Base-by-base conservation (phyloP, 306 rosid genomes). In the Dryas drummondii region DNA sequence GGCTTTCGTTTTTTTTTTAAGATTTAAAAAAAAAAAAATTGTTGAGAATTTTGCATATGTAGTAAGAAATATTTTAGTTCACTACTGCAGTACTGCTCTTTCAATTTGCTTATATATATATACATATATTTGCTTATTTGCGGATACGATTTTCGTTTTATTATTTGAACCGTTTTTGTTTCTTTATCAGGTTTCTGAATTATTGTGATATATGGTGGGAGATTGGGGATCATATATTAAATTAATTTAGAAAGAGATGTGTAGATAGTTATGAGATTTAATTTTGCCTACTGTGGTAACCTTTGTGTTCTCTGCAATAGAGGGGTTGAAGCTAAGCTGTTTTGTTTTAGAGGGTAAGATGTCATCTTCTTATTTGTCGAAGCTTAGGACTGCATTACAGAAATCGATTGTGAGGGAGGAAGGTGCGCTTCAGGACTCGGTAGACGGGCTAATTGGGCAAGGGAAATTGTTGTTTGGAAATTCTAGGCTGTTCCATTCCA, bases 281-380 rank as follows among this genome's bases (percentile, higher is more conserved):
- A 70, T 85, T 56, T 79, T 75, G 85, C 66, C 26, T 74, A 52
- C 73, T 44, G 78, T 53, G 83, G 84, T 76, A 69, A 47, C 42
- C 64, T 50, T 70, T 65, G 75, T 52, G 79, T 59, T 76, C 73
- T 82, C 73, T 70, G 84, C 65, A 46, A 32, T 69, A 66, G 68
- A 71, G 67, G 74, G 50, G 46, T 71, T 60, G 85, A 78, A 74
- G 79, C 66, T 40, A 68, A 75, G 72, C 66, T 67, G 48, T 75
- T 79, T 41, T 76, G 73, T 77, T 68, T 82, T 53, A 82, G 87
- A 76, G 88, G 85, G 71, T 90, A 91, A 90, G 76, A 96, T 96
- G 99, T 93, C 96, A 80, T 84, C 96, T 12, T 65, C 81, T 74
- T 73, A 85, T 78, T 82, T 88, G 78, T 90, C 87, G 8, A 86